A percentile compares a stretch with the other conserved stretches of the same genome.
Conservation (phyloP, 108 stramenopile genomes). For the Epithemia pelagica region DNA sequence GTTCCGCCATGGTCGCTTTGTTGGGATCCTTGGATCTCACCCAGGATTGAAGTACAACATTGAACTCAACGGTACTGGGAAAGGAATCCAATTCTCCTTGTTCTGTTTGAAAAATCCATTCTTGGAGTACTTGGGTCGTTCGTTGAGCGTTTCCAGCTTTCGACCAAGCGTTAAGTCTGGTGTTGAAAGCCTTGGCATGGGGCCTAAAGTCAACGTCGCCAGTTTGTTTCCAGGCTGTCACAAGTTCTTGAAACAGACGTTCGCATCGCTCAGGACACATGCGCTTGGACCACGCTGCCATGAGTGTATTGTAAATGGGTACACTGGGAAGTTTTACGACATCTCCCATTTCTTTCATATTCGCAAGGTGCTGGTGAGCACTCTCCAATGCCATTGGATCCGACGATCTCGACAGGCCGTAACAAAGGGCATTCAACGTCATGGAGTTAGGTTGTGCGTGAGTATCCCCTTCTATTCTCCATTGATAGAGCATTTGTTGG, state of each 20-base stretch:
- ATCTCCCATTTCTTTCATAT: background rate
- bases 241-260: background rate
- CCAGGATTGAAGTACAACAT: background rate
- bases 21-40: background rate
- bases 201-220: background rate
- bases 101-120: background rate
- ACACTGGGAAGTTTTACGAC: background rate
- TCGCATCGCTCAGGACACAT: background rate
- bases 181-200: background rate
- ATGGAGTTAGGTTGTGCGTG: background rate
- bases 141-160: background rate
- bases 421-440: background rate
- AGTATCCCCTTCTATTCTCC: background rate
- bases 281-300: background rate
- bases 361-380: background rate
- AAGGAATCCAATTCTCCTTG: background rate
- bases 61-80: background rate
- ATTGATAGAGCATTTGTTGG: background rate
- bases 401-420: background rate
- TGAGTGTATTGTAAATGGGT: background rate
- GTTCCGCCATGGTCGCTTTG: background rate
- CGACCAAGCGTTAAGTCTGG: background rate
- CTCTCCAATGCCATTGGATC: background rate
- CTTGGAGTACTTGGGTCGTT: background rate
- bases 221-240: background rate